Conservation (phyloP, 768 basidiomycete species). For the Tylopilus rubrobrunneus region DNA sequence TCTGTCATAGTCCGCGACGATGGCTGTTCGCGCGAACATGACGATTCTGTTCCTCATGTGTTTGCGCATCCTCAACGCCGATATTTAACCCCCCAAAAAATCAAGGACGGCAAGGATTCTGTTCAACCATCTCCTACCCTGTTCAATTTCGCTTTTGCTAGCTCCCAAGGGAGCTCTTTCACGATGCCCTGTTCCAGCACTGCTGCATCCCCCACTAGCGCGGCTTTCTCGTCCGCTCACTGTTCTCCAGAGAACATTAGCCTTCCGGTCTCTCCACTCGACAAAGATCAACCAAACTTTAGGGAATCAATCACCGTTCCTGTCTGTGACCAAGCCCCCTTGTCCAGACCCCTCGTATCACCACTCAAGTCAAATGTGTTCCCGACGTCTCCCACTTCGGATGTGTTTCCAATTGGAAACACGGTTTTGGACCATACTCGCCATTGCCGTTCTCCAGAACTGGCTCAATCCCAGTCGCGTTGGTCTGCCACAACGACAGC, state of each 20-base stretch:
- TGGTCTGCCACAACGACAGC: slow-evolving; percentile 32
- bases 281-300: slow-evolving; percentile 6
- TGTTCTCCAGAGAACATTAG: slow-evolving; percentile 18
- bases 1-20: slow-evolving; percentile 31
- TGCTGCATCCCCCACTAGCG: slow-evolving; percentile 19
- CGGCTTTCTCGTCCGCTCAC: slow-evolving; percentile 9
- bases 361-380: slow-evolving; percentile 4
- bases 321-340: slow-evolving; percentile 2
- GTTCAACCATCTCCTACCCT: slow-evolving; percentile 25
- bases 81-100: slow-evolving; percentile 8
- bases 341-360: neutral
- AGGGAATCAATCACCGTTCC: neutral
- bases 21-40: slow-evolving; percentile 8
- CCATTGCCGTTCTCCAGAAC: slow-evolving; percentile 2
- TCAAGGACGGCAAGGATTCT: slow-evolving; percentile 25
- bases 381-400: slow-evolving; percentile 7
- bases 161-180: slow-evolving; percentile 23
- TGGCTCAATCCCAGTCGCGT: slow-evolving; percentile 14
- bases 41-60: slow-evolving; percentile 8
- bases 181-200: slow-evolving; percentile 22
- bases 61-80: slow-evolving; percentile 6
- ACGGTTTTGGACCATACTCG: neutral
- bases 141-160: slow-evolving; percentile 26
- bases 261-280: slow-evolving; percentile 22
- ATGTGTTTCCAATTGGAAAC: neutral